Percentiles rank a stretch among this genome's conserved stretches.
These are phyloP conservation scores for Aquilaria sinensis DNA, from an alignment of 345 rosid genomes.

Conservation along the genomic window DNA sequence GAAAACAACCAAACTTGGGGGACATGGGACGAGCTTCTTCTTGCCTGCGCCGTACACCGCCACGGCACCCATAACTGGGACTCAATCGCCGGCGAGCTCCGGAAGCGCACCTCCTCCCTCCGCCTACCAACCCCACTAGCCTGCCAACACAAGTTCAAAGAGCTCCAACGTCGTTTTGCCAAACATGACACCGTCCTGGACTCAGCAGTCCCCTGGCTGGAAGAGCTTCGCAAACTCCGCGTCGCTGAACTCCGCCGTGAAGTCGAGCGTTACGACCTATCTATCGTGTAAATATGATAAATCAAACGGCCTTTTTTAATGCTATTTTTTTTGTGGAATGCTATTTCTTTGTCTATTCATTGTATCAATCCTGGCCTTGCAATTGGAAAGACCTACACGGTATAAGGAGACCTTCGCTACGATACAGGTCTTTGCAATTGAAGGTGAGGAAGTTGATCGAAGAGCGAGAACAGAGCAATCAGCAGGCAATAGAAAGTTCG, in stretches of 20 bases:
- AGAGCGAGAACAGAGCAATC: constrained; percentile 22
- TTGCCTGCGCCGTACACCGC: constrained; percentile 55
- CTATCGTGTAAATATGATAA: constrained; percentile 35
- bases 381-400: too few species aligned
- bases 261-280: constrained; percentile 48
- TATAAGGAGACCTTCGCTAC: neutral
- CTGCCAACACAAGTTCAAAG: constrained; percentile 41
- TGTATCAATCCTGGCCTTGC: too few species aligned
- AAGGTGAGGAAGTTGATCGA: constrained; percentile 40
- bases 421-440: constrained; percentile 40
- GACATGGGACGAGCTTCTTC: constrained; percentile 45
- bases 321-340: neutral
- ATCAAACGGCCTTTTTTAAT: neutral
- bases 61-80: constrained; percentile 49
- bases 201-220: constrained; percentile 32
- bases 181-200: constrained; percentile 6
- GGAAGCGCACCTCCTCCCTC: constrained; percentile 26
- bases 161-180: constrained; percentile 45
- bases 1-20: constrained; percentile 18
- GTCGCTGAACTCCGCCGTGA: constrained; percentile 65
- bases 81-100: constrained; percentile 47
- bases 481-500: constrained; percentile 16
- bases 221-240: constrained; percentile 50
- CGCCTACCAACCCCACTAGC: constrained; percentile 31
- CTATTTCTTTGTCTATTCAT: neutral